Base-by-base conservation (phyloP, 208 protist species). In the Strigomonas culicis region DNA sequence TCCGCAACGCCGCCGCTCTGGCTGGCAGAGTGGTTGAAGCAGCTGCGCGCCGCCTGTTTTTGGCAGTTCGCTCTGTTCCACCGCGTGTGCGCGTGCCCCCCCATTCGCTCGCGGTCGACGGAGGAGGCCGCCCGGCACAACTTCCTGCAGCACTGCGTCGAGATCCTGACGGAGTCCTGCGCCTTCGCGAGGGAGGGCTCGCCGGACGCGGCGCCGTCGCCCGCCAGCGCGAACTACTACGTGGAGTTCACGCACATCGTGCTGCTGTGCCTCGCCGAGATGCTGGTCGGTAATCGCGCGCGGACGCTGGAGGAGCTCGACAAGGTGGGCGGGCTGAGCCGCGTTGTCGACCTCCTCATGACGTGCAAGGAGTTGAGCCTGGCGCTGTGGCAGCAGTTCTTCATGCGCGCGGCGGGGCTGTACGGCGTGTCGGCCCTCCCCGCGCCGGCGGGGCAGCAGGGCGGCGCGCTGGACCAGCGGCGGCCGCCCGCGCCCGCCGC, bases 361-460 rank as follows among this genome's bases (percentile, higher is more conserved):
- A 36, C 52, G 10, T 63, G 83, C n/a, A 34, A 66, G 24, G 78
- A 83, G 34, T 22, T 55, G n/a, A 70, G 64, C 7, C 57, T 69
- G 0, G 52, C 57, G 25, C 80, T 89, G 55, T 88, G 80, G 86
- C 80, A 86, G 22, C 75, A 80, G 32, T 74, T 80, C 22, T 86
- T 80, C 53, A 30, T 81, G 1, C 74, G 68, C 2, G 57, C 89
- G 25, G 71, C 75, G 43, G 64, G 66, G 28, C 70, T 93, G 34
- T 87, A 86, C 59, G 86, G 86, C 28, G 75, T 83, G 55, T 53
- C 63, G 0, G 46, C 65, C 0, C 73, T 93, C 31, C 86, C 86
- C 1, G 50, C 67, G 0, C 17, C 53, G 19, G 17, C 41, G 0
- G 73, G 58, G 0, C 60, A 49, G n/a, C 1, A 55, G 0, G 64